Evolutionary conservation across 805 yeast species (phyloP), one percentile per base, ranked within the genome.

Genomic region (Metschnikowia gelsemii): DNA sequence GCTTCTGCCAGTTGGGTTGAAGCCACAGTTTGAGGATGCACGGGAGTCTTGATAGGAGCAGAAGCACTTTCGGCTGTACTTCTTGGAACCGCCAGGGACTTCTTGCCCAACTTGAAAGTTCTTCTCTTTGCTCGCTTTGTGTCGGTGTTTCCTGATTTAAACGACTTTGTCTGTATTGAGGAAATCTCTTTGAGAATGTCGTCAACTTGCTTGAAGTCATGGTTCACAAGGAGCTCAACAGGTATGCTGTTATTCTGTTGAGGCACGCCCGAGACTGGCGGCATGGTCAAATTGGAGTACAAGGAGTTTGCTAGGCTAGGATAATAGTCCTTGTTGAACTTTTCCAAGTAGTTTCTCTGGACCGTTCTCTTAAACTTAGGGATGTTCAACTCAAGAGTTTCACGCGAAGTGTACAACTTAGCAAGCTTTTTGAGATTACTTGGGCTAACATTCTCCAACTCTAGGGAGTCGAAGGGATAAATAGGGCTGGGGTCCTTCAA

Each of bases 321-420:
- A 14, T 46, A 52, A 9, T 58, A 52, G 51, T 58, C 66, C 59
- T 64, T 73, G 63, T 51, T 67, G 46, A 59, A 58, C 38, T 58
- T 69, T 37, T 59, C 78, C 60, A 64, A 68, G 61, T 69, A 65
- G 18, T 82, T 76, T 46, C 88, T 66, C 51, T 78, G 82, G 14
- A 82, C 72, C 2, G 80, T 73, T 46, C 76, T 79, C 20, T 70
- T 72, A 47, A 84, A 74, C 23, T 70, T 66, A 3, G 86, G 80
- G 0, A 86, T 74, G 19, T 76, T 72, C 35, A 91, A 61, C n/a
- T 86, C 79, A 46, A 91, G 70, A 0, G 97, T 87, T 50, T 86
- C 88, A 49, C 96, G 76, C 2, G 91, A 80, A 12, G 83, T 78
- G 35, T 80, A 76, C 44, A 91, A 66, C 4, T 57, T 47, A 13